Percentiles rank a stretch among this genome's conserved stretches.
Evolutionary conservation across 371 early-diverging fungal species (phyloP).

Genomic region (Batkoa obscura): DNA sequence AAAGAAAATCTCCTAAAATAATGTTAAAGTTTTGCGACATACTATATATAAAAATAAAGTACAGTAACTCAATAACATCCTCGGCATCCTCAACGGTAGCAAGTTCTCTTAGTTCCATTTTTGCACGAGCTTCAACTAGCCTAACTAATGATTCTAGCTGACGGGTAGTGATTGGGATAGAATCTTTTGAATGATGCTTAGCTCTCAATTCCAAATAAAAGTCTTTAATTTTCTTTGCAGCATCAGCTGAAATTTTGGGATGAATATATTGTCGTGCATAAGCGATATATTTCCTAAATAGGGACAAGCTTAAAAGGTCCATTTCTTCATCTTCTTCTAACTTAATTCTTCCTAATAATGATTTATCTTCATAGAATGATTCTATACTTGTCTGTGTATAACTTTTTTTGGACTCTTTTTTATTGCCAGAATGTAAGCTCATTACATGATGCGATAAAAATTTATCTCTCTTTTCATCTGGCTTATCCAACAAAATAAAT

Average conservation of each 20-base stretch:
- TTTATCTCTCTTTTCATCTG: constrained; percentile 70
- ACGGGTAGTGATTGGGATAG: constrained; percentile 89
- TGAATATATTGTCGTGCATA: constrained; percentile 58
- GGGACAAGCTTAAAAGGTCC: constrained; percentile 26
- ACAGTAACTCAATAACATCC: constrained; percentile 61
- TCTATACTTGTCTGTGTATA: constrained; percentile 15
- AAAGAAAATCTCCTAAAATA: constrained; percentile 16
- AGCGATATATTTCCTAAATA: constrained; percentile 56
- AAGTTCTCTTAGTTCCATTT: constrained; percentile 62
- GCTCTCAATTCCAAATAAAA: constrained; percentile 56
- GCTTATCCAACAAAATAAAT: constrained; percentile 95
- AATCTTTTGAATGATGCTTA: constrained; percentile 42
- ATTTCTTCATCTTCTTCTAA: constrained; percentile 23
- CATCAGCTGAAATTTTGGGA: constrained; percentile 33
- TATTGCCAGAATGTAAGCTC: constrained; percentile 67
- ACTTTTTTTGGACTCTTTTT: constrained; percentile 40
- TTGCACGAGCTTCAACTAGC: constrained; percentile 94
- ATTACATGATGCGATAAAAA: constrained; percentile 76
- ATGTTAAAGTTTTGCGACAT: background rate
- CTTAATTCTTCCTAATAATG: too few species aligned
- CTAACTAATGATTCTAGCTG: constrained; percentile 97
- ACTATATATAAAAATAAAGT: background rate
- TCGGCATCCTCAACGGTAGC: constrained; percentile 78
- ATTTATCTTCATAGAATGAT: constrained; percentile 19
- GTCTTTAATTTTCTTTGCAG: constrained; percentile 29